A percentile compares a stretch with the other conserved stretches of the same genome.
These are phyloP conservation scores for Phragmites australis DNA, from an alignment of 176 grass and related monocot species.

Conservation along the genomic window DNA sequence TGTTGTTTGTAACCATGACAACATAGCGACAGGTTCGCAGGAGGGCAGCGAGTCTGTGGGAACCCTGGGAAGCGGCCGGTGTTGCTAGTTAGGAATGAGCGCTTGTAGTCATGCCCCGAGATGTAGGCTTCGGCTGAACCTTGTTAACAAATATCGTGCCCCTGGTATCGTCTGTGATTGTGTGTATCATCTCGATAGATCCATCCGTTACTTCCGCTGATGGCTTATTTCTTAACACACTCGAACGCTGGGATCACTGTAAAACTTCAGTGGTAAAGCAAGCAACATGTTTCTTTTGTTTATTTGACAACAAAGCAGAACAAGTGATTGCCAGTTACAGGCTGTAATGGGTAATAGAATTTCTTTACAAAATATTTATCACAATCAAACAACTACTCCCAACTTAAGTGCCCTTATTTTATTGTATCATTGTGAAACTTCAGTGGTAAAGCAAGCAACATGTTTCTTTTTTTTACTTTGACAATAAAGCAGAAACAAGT, in stretches of 20 bases:
- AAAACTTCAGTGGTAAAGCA: conserved; percentile 23
- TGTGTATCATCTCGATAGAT: too few species aligned
- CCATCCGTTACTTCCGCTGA: too few species aligned
- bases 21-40: too few species aligned
- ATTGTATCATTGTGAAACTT: conserved; percentile 28
- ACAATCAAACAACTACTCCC: conserved; percentile 40
- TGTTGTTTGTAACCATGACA: too few species aligned
- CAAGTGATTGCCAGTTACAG: conserved; percentile 3
- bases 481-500: background rate
- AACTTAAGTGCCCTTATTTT: conserved; percentile 6
- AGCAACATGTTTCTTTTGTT: conserved; percentile 11
- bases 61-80: too few species aligned
- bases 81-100: too few species aligned
- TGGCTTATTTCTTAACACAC: too few species aligned
- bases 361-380: conserved; percentile 24
- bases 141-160: too few species aligned
- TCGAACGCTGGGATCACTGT: background rate
- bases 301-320: background rate
- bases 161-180: too few species aligned
- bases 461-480: background rate
- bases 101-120: too few species aligned
- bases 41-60: too few species aligned
- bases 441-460: conserved; percentile 7
- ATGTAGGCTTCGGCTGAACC: too few species aligned
- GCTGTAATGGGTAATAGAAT: background rate